Percentiles rank a stretch among this genome's conserved stretches.
Conservation (phyloP, 345 rosid species). For the Bruguiera gymnorhiza region DNA sequence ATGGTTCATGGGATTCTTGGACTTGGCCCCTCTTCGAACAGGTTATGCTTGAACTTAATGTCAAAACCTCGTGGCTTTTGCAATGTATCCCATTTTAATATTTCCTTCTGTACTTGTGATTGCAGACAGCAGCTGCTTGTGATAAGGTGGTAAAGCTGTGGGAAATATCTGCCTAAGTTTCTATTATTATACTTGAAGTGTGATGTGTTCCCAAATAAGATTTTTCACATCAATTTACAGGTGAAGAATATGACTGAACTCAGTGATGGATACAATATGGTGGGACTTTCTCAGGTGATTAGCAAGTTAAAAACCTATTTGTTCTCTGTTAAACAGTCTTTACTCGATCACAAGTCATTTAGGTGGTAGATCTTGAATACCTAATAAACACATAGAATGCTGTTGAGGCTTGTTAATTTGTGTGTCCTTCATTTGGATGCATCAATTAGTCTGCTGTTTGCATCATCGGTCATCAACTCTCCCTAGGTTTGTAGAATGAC, state of each 20-base stretch:
- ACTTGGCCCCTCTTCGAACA: slow-evolving; percentile 74
- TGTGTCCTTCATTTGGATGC: neutral
- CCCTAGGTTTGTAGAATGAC: no score
- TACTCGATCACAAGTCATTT: neutral
- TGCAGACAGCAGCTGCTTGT: slow-evolving; percentile 82
- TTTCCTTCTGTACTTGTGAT: slow-evolving; percentile 10
- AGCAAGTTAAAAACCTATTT: neutral
- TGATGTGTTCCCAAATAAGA: slow-evolving; percentile 3
- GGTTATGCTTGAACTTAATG: slow-evolving; percentile 34
- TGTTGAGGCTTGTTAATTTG: neutral
- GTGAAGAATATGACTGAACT: slow-evolving; percentile 73
- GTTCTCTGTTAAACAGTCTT: neutral
- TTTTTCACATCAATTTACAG: slow-evolving; percentile 32
- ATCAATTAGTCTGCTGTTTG: neutral
- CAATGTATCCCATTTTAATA: slow-evolving; percentile 1
- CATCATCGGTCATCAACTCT: neutral
- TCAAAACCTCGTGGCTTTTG: slow-evolving; percentile 8
- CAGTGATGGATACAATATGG: slow-evolving; percentile 62
- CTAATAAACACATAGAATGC: neutral
- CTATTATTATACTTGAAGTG: slow-evolving; percentile 7
- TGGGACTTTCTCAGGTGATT: slow-evolving; percentile 86
- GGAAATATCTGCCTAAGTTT: slow-evolving; percentile 14
- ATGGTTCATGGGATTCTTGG: slow-evolving; percentile 95
- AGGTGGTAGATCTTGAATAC: neutral
- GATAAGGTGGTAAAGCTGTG: slow-evolving; percentile 55